phyloP scores from a whole-genome alignment of 2,329 filamentous ascomycete genomes.

The Aspergillus alliaceus region DNA sequence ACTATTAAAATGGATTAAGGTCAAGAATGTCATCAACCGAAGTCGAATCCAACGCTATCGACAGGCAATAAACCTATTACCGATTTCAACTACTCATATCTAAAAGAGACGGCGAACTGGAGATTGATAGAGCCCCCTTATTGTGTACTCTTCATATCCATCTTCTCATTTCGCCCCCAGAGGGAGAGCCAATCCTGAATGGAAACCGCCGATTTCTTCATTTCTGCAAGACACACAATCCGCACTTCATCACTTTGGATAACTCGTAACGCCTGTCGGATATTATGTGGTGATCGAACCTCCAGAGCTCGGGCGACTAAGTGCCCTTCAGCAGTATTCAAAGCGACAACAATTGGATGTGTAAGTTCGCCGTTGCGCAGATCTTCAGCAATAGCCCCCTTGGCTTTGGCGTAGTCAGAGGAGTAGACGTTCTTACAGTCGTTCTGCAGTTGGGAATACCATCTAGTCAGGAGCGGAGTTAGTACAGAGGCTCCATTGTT shows the following conservation, averaged over 20 bases:
- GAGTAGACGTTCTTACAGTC: slow-evolving; percentile 27
- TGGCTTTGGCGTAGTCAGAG: slow-evolving; percentile 21
- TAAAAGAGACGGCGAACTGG: too few relatives aligned
- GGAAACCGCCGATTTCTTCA: slow-evolving; percentile 11
- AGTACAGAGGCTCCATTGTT: not conserved
- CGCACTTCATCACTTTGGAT: slow-evolving; percentile 16
- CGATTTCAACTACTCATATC: too few relatives aligned
- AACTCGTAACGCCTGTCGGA: slow-evolving; percentile 18
- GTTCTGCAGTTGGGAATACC: slow-evolving; percentile 24
- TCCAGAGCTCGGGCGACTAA: slow-evolving; percentile 17
- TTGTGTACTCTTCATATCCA: slow-evolving; percentile 18
- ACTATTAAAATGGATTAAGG: too few relatives aligned
- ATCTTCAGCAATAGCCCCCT: slow-evolving; percentile 21
- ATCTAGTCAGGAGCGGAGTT: slow-evolving; percentile 11
- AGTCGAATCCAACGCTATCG: too few relatives aligned
- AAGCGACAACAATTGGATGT: slow-evolving; percentile 21
- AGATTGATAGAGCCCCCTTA: not conserved
- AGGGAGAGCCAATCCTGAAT: slow-evolving; percentile 24
- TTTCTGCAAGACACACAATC: slow-evolving; percentile 14
- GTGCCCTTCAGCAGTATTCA: slow-evolving; percentile 16
- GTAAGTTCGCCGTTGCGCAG: slow-evolving; percentile 20
- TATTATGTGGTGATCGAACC: slow-evolving; percentile 14
- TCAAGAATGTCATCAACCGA: too few relatives aligned
- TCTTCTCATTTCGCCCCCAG: slow-evolving; percentile 26
- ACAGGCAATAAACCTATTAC: too few relatives aligned